phyloP scores from a whole-genome alignment of 257 asterid species.

The Forsythia suspensa region DNA sequence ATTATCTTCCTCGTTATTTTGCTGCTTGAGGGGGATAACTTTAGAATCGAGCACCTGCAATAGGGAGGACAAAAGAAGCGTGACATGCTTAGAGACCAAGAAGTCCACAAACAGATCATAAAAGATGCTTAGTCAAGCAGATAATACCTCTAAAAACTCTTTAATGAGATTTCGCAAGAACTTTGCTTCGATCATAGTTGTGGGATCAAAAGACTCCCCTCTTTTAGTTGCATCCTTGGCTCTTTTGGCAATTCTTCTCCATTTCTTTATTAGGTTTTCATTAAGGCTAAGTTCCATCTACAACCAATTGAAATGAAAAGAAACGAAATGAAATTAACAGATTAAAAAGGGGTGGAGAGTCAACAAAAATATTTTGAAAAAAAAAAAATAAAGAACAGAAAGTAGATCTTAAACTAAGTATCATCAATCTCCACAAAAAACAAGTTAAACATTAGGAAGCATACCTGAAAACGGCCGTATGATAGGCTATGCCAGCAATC shows the following conservation, averaged over 20 bases:
- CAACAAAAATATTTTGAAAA: slow-evolving; percentile 9
- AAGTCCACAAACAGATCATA: slow-evolving; percentile 13
- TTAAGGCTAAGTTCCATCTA: slow-evolving; percentile 90
- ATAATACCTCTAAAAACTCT: slow-evolving; percentile 82
- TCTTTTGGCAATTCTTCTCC: slow-evolving; percentile 80
- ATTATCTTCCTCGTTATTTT: slow-evolving; percentile 40
- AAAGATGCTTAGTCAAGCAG: slow-evolving; percentile 6
- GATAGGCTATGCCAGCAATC: slow-evolving; percentile 97
- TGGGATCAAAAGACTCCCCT: slow-evolving; percentile 57
- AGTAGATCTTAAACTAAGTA: slow-evolving; percentile 2
- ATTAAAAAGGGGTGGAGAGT: slow-evolving; percentile 1
- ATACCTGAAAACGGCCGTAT: slow-evolving; percentile 92
- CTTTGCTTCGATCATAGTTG: slow-evolving; percentile 61
- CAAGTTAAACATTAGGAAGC: slow-evolving; percentile 3
- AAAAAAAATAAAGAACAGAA: not conserved
- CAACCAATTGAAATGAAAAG: slow-evolving; percentile 10
- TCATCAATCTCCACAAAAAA: not conserved
- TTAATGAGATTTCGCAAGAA: slow-evolving; percentile 82
- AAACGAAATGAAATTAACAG: slow-evolving; percentile 7
- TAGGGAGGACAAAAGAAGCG: slow-evolving; percentile 25
- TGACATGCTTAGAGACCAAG: slow-evolving; percentile 9
- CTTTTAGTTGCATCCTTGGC: slow-evolving; percentile 66
- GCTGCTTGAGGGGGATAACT: slow-evolving; percentile 50
- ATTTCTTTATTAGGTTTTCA: slow-evolving; percentile 69
- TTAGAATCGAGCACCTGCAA: slow-evolving; percentile 78